These are phyloP conservation scores for Metarhizium humberi DNA, from an alignment of 2,329 filamentous ascomycete species.

Conservation along the genomic window DNA sequence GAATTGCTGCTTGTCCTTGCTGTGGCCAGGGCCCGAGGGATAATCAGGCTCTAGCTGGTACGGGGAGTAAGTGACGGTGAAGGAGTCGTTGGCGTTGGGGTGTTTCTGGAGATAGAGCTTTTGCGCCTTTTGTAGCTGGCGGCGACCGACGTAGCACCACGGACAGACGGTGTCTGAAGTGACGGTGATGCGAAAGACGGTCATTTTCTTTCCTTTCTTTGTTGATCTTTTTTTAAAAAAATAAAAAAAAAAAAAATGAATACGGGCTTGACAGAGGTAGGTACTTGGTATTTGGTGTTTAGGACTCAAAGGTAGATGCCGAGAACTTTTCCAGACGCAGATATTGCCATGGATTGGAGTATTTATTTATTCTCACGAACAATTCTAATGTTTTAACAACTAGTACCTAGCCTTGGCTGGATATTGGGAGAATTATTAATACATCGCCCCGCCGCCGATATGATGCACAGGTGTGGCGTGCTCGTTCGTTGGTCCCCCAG, in stretches of 20 bases:
- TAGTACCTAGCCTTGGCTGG: too few relatives aligned
- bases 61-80: conserved; percentile 36
- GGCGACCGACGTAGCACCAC: conserved; percentile 41
- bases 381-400: too few relatives aligned
- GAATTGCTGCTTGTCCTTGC: conserved; percentile 27
- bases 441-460: too few relatives aligned
- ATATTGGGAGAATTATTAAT: too few relatives aligned
- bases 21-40: conserved; percentile 18
- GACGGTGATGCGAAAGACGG: conserved; percentile 36
- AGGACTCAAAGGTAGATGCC: too few relatives aligned
- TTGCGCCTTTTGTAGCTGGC: conserved; percentile 36
- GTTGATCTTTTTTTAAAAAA: background rate
- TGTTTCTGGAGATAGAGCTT: conserved; percentile 27
- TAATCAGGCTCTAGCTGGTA: conserved; percentile 32
- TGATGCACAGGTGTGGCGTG: too few relatives aligned
- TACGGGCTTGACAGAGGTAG: background rate
- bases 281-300: too few relatives aligned
- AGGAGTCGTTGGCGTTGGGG: conserved; percentile 51
- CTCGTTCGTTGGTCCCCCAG: too few relatives aligned
- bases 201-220: conserved; percentile 40
- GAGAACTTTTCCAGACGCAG: too few relatives aligned
- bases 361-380: too few relatives aligned
- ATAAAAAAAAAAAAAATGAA: background rate
- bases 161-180: conserved; percentile 43
- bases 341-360: too few relatives aligned